Base-by-base conservation (phyloP, 2,329 filamentous ascomycete species). In the Cladophialophora chaetospira region DNA sequence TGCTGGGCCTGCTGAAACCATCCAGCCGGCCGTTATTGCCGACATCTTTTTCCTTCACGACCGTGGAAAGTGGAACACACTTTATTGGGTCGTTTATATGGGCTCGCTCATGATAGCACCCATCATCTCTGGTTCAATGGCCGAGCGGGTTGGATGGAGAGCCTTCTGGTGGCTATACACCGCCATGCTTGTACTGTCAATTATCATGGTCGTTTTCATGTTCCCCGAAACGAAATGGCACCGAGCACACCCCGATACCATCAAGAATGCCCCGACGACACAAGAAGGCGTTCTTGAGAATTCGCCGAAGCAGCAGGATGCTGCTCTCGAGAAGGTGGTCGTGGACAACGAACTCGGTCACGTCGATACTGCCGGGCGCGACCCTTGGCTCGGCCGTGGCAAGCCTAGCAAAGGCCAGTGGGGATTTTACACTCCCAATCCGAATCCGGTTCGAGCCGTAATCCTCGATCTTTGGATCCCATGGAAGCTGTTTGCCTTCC, bases 141-240 rank as follows among this genome's bases (percentile, higher is more conserved):
- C 82, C 1, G 72, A 80, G 40, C 76, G 81, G 31, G 67, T 79
- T 3, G 83, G 83, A 45, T 86, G 82, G 80, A 74, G 82, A 23
- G 83, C 73, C 65, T 87, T 87, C 68, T 87, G 83, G 81, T 87
- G 84, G 84, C 73, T 87, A 60, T 86, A 86, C 61, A 79, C 82
- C 2, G 84, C 68, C 1, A 48, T 87, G 1, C 69, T 84, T 2
- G 78, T 72, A 1, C 65, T 81, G 3, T 77, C 77, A 0, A 70
- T 81, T 19, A 26, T 84, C 3, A 72, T 82, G 66, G 74, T 80
- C 29, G 67, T 86, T 25, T 82, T 85, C 66, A 73, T 82, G 64
- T 86, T 86, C 63, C 85, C 85, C 0, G 84, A 87, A 67, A 87
- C 84, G 0, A 81, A 80, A 60, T 87, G 78, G 71, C 77, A 80